Percentiles rank a stretch among this genome's conserved stretches.
phyloP scores from a whole-genome alignment of 2,329 filamentous ascomycete genomes.

The Ophiostoma sp. region DNA sequence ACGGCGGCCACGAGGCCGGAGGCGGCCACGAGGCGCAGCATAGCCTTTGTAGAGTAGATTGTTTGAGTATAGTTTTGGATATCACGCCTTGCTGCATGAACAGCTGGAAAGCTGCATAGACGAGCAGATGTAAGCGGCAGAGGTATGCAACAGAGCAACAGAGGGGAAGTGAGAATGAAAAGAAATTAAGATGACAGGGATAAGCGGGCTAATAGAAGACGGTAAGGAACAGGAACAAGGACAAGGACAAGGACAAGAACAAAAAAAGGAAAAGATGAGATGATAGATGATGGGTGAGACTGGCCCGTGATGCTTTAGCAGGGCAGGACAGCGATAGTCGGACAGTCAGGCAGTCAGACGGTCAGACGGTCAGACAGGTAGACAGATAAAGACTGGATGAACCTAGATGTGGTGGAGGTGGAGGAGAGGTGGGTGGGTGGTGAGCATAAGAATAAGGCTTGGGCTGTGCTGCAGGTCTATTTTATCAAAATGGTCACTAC shows the following conservation, averaged over 20 bases:
- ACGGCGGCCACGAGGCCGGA: slow-evolving; percentile 33
- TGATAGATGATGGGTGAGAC: neutral
- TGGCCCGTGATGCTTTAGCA: neutral
- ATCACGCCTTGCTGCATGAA: slow-evolving; percentile 2
- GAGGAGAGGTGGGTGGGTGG: neutral
- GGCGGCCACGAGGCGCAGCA: slow-evolving; percentile 4
- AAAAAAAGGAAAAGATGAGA: neutral
- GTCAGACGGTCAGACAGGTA: neutral
- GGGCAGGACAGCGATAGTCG: neutral
- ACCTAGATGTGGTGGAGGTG: neutral
- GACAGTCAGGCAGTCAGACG: neutral
- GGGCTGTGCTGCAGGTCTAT: neutral
- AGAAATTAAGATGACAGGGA: neutral
- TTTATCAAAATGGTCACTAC: neutral
- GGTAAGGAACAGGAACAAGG: neutral
- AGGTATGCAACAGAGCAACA: neutral
- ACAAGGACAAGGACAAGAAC: neutral
- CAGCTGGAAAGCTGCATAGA: neutral
- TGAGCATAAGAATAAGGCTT: neutral
- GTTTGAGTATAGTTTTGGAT: neutral
- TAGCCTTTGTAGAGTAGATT: neutral
- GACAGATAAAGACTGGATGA: neutral
- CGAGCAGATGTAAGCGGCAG: neutral
- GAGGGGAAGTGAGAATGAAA: neutral
- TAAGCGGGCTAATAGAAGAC: neutral